These are phyloP conservation scores for Apiospora koreana DNA, from an alignment of 2,329 filamentous ascomycete genomes.

Conservation along the genomic window DNA sequence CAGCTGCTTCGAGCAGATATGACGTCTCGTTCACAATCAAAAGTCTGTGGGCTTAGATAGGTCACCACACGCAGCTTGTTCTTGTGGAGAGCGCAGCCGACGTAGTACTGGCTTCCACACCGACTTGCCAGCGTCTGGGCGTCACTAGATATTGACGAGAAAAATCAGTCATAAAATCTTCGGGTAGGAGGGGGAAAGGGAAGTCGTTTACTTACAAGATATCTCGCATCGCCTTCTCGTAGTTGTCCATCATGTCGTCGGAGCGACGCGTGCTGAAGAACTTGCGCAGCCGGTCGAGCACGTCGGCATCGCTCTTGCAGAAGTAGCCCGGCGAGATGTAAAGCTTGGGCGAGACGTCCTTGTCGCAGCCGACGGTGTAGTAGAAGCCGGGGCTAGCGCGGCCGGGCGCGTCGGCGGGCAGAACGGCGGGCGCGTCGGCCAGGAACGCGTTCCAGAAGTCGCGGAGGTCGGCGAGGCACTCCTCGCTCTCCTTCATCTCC, in stretches of 20 bases:
- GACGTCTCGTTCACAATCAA: conserved; percentile 5
- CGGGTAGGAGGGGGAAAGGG: too few species aligned
- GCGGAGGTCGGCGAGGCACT: not conserved
- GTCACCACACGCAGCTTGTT: conserved; percentile 7
- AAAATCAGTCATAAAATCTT: too few species aligned
- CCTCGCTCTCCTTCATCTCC: not conserved
- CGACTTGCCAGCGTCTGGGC: not conserved
- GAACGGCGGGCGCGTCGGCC: not conserved
- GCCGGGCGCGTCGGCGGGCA: conserved; percentile 3
- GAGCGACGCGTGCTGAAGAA: conserved; percentile 11
- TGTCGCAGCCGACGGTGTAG: conserved; percentile 9
- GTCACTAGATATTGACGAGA: too few species aligned
- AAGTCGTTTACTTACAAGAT: conserved; percentile 11
- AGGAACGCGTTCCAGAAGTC: conserved; percentile 13
- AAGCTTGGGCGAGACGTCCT: conserved; percentile 8
- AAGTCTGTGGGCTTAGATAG: conserved; percentile 5
- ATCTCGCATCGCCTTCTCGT: conserved; percentile 4
- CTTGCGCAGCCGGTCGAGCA: conserved; percentile 2
- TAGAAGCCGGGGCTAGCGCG: conserved; percentile 7
- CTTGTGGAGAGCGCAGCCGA: conserved; percentile 11
- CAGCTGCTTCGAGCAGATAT: not conserved
- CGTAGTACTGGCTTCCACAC: conserved; percentile 12
- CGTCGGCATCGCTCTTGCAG: conserved; percentile 13
- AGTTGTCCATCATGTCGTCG: conserved; percentile 6
- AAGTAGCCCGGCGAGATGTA: conserved; percentile 12